phyloP scores from a whole-genome alignment of 2,329 filamentous ascomycete genomes.

The Exophiala lecanii-corni region DNA sequence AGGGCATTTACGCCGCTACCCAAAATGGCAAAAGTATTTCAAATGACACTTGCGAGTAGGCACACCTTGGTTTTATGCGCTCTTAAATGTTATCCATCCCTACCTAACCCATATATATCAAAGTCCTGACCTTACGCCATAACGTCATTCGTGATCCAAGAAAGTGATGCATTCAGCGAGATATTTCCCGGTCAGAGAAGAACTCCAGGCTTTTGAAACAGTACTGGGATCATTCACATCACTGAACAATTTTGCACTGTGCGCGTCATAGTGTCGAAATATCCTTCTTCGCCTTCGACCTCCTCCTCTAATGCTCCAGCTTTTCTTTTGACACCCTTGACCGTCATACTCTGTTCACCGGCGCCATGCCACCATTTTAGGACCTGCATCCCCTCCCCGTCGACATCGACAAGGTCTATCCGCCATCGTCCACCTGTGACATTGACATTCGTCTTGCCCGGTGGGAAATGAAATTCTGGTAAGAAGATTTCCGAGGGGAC shows the following conservation, averaged over 20 bases:
- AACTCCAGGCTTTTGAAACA: too few relatives aligned
- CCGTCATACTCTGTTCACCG: slow-evolving; percentile 73
- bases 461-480: slow-evolving; percentile 88
- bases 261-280: slow-evolving; percentile 22
- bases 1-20: too few relatives aligned
- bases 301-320: slow-evolving; percentile 31
- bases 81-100: too few relatives aligned
- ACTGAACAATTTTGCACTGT: slow-evolving; percentile 49
- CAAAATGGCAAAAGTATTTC: too few relatives aligned
- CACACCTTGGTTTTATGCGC: too few relatives aligned
- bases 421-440: slow-evolving; percentile 87
- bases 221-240: slow-evolving; percentile 25
- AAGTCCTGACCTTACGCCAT: too few relatives aligned
- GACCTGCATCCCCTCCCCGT: slow-evolving; percentile 66
- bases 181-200: too few relatives aligned
- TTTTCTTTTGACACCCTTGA: slow-evolving; percentile 68
- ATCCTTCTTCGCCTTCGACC: slow-evolving; percentile 29
- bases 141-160: too few relatives aligned
- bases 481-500: slow-evolving; percentile 77
- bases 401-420: slow-evolving; percentile 67
- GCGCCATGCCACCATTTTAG: slow-evolving; percentile 90
- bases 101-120: too few relatives aligned
- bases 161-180: too few relatives aligned
- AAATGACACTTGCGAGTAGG: too few relatives aligned
- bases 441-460: slow-evolving; percentile 64